These are phyloP conservation scores for Ceratobasidium sp. DNA, from an alignment of 1,284 basidiomycete genomes.

Conservation along the genomic window DNA sequence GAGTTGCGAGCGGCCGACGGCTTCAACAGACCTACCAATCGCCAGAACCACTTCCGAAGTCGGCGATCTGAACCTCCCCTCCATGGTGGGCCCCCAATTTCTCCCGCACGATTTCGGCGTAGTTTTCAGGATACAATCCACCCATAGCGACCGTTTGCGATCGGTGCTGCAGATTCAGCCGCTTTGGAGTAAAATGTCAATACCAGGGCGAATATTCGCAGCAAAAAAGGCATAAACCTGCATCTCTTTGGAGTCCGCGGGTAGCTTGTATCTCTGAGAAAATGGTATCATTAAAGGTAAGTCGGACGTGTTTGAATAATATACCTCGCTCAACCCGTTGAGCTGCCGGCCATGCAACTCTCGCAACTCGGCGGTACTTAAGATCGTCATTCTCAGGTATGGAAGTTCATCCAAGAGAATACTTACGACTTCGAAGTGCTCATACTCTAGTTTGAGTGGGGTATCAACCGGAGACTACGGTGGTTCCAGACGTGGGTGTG, in stretches of 20 bases:
- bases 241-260: constrained; percentile 10
- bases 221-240: not conserved
- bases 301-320: not conserved
- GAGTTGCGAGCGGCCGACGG: too few relatives aligned
- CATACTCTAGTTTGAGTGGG: too few relatives aligned
- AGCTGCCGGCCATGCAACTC: not conserved
- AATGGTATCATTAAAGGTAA: not conserved
- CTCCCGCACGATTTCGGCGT: not conserved
- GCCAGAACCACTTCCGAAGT: constrained; percentile 11
- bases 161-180: constrained; percentile 13
- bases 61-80: constrained; percentile 2
- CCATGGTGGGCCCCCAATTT: not conserved
- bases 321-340: not conserved
- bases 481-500: too few relatives aligned
- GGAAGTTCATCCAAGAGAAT: not conserved
- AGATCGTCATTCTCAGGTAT: not conserved
- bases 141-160: constrained; percentile 4
- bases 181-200: not conserved
- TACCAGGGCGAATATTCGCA: not conserved
- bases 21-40: not conserved
- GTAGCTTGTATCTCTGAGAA: constrained; percentile 4
- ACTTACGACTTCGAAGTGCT: not conserved
- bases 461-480: too few relatives aligned
- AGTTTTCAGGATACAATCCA: constrained; percentile 22
- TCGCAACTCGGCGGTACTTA: not conserved